Percentiles rank a stretch among this genome's conserved stretches.
Conservation (phyloP, 2,329 filamentous ascomycete species). For the Pestalotiopsis sp. region DNA sequence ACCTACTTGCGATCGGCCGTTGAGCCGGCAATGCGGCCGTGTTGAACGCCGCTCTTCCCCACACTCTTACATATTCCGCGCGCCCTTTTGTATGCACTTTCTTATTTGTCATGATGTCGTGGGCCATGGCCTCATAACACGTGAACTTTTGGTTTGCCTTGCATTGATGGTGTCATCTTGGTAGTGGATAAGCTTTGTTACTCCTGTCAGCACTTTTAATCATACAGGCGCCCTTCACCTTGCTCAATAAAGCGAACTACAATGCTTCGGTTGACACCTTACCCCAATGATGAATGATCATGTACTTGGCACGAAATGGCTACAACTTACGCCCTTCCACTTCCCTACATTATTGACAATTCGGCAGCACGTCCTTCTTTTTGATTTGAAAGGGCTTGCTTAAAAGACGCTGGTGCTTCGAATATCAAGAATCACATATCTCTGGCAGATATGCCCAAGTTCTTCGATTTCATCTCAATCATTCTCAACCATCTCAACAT, state of each 20-base stretch:
- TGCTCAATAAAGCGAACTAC: too few relatives aligned
- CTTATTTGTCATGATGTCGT: not conserved
- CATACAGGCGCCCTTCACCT: slow-evolving; percentile 15
- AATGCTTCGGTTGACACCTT: too few relatives aligned
- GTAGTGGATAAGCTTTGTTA: not conserved
- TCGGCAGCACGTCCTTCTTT: too few relatives aligned
- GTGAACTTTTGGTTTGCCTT: not conserved
- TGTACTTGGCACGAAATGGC: too few relatives aligned
- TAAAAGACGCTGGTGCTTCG: too few relatives aligned
- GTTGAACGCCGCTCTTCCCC: not conserved
- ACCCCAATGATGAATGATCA: too few relatives aligned
- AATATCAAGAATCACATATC: not conserved
- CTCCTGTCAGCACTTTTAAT: not conserved
- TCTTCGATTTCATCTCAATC: not conserved
- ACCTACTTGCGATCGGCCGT: not conserved
- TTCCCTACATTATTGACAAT: too few relatives aligned
- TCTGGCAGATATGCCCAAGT: not conserved
- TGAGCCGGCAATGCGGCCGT: not conserved
- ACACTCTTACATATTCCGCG: not conserved
- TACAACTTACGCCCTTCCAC: too few relatives aligned
- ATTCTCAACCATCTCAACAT: not conserved
- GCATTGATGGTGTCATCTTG: not conserved
- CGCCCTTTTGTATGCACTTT: not conserved
- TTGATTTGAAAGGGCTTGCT: too few relatives aligned
- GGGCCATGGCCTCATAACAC: not conserved